Evolutionary conservation across 2,329 filamentous ascomycete species (phyloP), one percentile per base, ranked within the genome.

Genomic region (Pseudogymnoascus sp.): DNA sequence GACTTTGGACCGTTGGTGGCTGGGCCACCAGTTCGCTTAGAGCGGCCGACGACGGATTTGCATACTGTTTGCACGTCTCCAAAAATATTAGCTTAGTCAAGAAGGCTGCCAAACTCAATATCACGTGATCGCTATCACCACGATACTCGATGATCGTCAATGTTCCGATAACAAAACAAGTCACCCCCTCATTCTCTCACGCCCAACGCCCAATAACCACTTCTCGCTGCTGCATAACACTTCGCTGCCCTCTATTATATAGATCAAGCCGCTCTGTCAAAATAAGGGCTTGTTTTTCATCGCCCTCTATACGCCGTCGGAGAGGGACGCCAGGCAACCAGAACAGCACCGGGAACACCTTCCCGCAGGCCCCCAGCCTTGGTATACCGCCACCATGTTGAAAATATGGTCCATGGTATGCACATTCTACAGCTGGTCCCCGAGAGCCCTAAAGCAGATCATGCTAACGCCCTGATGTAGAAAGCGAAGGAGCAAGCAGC

Each of bases 331-430:
- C 49, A 55, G 49, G 9, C 49, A 33, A 33, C 49, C 28, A 55
- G 49, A 33, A 33, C 28, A 55, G n/a, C 49, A 33, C 45, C 23
- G 23, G 45, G 23, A 52, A 28, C 14, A 30, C 8, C 28, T 19
- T 33, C 25, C 49, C 25, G 49, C 49, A 55, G 28, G 5, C 28
- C 8, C n/a, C 16, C 28, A 52, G n/a, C 28, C 25, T 55, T 19
- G 28, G 28, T 55, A 19, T 19, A 61, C 58, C 58, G 63, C 68
- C 79, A 92, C 80, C 73, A 97, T 97, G 94, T 84, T 97, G 82
- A 97, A 97, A 81, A 97, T 97, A 82, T 97, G 93, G 94, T 96
- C 92, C 72, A 96, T 97, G 93, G 92, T 95, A 81, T 60, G 82
- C 25, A 28, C 19, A 64, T 61, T 61, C 66, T 14, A 66, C 63